Evolutionary conservation across 805 yeast genomes (phyloP).

Genomic region (Candida broadrunensis): DNA sequence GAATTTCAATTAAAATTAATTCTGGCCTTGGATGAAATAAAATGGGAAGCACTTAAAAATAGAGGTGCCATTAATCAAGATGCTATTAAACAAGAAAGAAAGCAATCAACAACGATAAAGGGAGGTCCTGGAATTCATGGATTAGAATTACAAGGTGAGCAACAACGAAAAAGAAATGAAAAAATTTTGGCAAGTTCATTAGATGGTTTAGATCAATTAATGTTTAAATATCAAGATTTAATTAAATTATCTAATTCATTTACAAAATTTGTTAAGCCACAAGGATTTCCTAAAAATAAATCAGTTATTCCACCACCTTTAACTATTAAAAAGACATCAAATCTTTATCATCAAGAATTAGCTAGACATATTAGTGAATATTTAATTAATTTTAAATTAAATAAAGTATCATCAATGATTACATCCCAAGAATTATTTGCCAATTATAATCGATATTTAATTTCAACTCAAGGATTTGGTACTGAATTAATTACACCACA

Average conservation of each 20-base stretch:
- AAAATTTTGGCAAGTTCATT: constrained; percentile 63
- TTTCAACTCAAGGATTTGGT: constrained; percentile 44
- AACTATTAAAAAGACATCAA: constrained; percentile 29
- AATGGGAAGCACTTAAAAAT: constrained; percentile 44
- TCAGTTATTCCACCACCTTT: constrained; percentile 25
- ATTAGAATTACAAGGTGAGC: constrained; percentile 55
- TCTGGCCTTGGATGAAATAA: constrained; percentile 42
- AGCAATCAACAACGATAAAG: not conserved
- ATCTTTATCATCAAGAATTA: constrained; percentile 58
- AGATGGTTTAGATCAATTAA: constrained; percentile 71
- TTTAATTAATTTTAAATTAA: constrained; percentile 33
- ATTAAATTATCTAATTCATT: constrained; percentile 53
- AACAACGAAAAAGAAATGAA: constrained; percentile 56
- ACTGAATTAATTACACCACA: constrained; percentile 65
- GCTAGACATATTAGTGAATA: constrained; percentile 80
- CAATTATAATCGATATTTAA: constrained; percentile 34
- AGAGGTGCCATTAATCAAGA: constrained; percentile 36
- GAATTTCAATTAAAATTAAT: constrained; percentile 44
- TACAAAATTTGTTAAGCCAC: constrained; percentile 13
- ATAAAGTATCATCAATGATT: constrained; percentile 32
- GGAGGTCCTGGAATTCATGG: constrained; percentile 66
- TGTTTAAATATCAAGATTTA: constrained; percentile 76
- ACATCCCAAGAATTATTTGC: constrained; percentile 43
- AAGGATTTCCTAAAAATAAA: constrained; percentile 5
- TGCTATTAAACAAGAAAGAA: constrained; percentile 21